Evolutionary conservation across 1,284 basidiomycete genomes (phyloP).

Genomic region (Pseudozyma pruni): DNA sequence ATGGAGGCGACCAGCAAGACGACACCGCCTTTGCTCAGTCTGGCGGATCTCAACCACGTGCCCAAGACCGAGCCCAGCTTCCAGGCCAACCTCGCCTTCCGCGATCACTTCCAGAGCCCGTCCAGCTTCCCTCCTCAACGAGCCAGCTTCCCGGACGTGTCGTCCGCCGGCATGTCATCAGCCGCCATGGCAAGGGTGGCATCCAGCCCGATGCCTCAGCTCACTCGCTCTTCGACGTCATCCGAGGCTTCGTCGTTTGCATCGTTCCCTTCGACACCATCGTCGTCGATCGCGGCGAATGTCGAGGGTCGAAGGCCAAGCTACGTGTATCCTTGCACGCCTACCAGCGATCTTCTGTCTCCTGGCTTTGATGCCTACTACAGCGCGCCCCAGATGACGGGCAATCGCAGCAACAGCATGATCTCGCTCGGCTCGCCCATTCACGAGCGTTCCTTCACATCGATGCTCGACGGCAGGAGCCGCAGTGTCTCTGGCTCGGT

Average conservation of each 20-base stretch:
- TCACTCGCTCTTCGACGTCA: slow-evolving; percentile 35
- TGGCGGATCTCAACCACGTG: slow-evolving; percentile 20
- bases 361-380: slow-evolving; percentile 51
- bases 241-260: slow-evolving; percentile 37
- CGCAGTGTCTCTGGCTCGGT: slow-evolving; percentile 39
- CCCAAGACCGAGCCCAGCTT: slow-evolving; percentile 39
- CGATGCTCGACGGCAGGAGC: slow-evolving; percentile 35
- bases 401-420: slow-evolving; percentile 58
- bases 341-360: slow-evolving; percentile 37
- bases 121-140: slow-evolving; percentile 22
- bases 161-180: slow-evolving; percentile 21
- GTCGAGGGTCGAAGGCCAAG: slow-evolving; percentile 18
- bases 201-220: slow-evolving; percentile 30
- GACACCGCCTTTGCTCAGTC: slow-evolving; percentile 32
- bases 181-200: slow-evolving; percentile 44
- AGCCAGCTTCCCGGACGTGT: slow-evolving; percentile 30
- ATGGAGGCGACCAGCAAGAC: slow-evolving; percentile 19
- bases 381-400: slow-evolving; percentile 50
- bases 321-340: slow-evolving; percentile 41
- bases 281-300: slow-evolving; percentile 13
- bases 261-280: slow-evolving; percentile 52
- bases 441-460: slow-evolving; percentile 29
- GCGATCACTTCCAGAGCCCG: slow-evolving; percentile 37
- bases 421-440: slow-evolving; percentile 45
- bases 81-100: slow-evolving; percentile 44